Conservation (phyloP, 1,284 basidiomycete species). For the Sanguinoderma infundibulare region DNA sequence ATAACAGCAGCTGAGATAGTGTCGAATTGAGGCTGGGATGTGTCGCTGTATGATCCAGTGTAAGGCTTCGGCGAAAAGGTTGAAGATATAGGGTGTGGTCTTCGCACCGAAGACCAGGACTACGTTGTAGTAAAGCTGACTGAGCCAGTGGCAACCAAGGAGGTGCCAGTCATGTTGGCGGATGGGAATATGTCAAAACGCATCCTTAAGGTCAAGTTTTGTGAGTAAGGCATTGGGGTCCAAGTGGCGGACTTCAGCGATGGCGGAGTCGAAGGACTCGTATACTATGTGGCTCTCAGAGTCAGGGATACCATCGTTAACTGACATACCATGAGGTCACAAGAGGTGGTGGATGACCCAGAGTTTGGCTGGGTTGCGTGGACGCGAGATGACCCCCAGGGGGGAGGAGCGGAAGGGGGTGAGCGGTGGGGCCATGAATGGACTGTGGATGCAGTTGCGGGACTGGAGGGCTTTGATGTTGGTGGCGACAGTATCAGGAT, state of each 20-base stretch:
- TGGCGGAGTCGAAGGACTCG: slow-evolving; percentile 22
- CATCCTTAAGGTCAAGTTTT: slow-evolving; percentile 44
- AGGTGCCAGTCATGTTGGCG: slow-evolving; percentile 37
- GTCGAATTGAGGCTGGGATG: slow-evolving; percentile 3
- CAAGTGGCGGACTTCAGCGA: slow-evolving; percentile 11
- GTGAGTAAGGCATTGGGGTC: slow-evolving; percentile 38
- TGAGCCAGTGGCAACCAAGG: slow-evolving; percentile 39
- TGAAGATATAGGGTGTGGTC: slow-evolving; percentile 44
- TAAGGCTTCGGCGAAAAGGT: slow-evolving; percentile 40
- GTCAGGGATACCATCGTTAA: slow-evolving; percentile 45
- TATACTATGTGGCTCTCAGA: slow-evolving; percentile 36
- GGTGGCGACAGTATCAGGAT: slow-evolving; percentile 6
- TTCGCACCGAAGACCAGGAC: slow-evolving; percentile 31
- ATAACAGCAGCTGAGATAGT: no score
- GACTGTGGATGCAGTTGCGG: slow-evolving; percentile 24
- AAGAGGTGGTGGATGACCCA: slow-evolving; percentile 43
- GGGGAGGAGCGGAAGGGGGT: slow-evolving; percentile 32
- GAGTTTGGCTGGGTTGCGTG: slow-evolving; percentile 34
- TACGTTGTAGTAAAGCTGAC: slow-evolving; percentile 35
- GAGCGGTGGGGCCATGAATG: slow-evolving; percentile 32
- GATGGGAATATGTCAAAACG: slow-evolving; percentile 42
- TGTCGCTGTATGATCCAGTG: slow-evolving; percentile 39
- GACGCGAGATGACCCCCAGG: slow-evolving; percentile 31
- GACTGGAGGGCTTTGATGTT: slow-evolving; percentile 4
- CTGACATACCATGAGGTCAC: slow-evolving; percentile 37